Evolutionary conservation across 768 basidiomycete genomes (phyloP).

Genomic region (Naganishia randhawae): DNA sequence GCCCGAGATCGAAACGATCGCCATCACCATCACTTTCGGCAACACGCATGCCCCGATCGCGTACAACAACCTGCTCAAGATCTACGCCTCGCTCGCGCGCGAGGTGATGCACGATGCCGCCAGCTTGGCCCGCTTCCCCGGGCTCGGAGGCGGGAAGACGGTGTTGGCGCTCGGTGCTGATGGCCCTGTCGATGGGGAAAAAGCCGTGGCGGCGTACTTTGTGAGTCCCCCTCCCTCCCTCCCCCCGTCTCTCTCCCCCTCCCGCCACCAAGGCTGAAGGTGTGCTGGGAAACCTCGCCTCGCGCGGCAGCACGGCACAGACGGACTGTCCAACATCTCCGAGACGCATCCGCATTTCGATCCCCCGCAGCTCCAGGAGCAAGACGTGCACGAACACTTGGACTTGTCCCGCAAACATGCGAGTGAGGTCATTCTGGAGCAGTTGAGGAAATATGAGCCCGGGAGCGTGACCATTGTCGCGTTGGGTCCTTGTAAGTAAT

Average conservation of each 20-base stretch:
- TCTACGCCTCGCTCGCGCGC: conserved; percentile 65
- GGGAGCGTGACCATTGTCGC: conserved; percentile 47
- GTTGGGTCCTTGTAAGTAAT: conserved; percentile 48
- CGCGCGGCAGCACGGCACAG: conserved; percentile 48
- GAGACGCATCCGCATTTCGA: conserved; percentile 49
- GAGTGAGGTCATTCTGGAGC: conserved; percentile 47
- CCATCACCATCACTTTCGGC: conserved; percentile 69
- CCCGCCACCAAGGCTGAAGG: too few species aligned
- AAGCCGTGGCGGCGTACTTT: conserved; percentile 76
- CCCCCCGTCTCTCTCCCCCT: too few species aligned
- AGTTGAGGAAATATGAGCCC: conserved; percentile 39
- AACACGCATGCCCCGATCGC: conserved; percentile 32
- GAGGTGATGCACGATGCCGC: conserved; percentile 56
- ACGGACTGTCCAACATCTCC: conserved; percentile 51
- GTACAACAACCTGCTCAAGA: conserved; percentile 70
- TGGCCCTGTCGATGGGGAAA: conserved; percentile 66
- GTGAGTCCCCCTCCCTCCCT: conserved; percentile 36
- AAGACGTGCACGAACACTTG: conserved; percentile 38
- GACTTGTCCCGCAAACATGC: conserved; percentile 38
- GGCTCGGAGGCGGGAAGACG: conserved; percentile 55
- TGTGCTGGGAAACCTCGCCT: too few species aligned
- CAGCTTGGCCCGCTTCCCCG: conserved; percentile 59
- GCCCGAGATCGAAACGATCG: conserved; percentile 75
- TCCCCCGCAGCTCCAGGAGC: conserved; percentile 31
- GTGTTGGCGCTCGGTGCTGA: conserved; percentile 64